Conservation (phyloP, 139 green algal species). For the Limnomonas spitsbergensis region DNA sequence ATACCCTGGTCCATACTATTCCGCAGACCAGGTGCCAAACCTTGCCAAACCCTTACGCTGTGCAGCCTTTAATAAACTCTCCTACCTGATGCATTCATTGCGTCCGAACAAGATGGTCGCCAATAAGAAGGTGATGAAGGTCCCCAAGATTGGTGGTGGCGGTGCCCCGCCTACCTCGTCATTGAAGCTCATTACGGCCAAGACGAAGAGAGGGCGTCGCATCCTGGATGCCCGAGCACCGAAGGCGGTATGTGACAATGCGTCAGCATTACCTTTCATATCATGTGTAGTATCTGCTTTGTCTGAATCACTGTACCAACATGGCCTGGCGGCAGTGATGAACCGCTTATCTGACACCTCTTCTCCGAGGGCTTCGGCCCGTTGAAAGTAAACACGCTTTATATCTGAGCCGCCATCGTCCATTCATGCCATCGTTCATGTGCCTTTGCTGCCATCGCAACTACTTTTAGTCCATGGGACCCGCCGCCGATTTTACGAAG, state of each 20-base stretch:
- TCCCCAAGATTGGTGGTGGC: neutral
- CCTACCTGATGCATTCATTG: too few relatives aligned
- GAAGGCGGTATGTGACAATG: conserved; percentile 64
- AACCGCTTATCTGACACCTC: conserved; percentile 33
- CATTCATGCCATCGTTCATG: too few relatives aligned
- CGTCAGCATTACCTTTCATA: neutral
- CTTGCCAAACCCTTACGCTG: too few relatives aligned
- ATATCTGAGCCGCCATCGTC: conserved; percentile 17
- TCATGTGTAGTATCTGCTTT: neutral
- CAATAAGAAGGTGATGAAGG: neutral
- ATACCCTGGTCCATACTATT: too few relatives aligned
- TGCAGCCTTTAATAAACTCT: too few relatives aligned
- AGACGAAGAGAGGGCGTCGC: conserved; percentile 63
- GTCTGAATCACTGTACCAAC: too few relatives aligned
- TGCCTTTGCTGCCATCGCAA: too few relatives aligned
- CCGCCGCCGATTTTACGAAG: too few relatives aligned
- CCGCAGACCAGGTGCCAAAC: too few relatives aligned
- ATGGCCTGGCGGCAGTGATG: conserved; percentile 8
- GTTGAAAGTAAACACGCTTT: conserved; percentile 21
- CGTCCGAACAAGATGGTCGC: neutral
- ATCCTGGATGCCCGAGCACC: conserved; percentile 67
- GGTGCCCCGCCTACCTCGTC: conserved; percentile 4
- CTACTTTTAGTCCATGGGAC: too few relatives aligned
- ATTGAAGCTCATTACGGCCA: conserved; percentile 60
- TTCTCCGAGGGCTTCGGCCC: conserved; percentile 25